Conservation (phyloP, 2,329 filamentous ascomycete species). For the Colletotrichum chlorophyti region DNA sequence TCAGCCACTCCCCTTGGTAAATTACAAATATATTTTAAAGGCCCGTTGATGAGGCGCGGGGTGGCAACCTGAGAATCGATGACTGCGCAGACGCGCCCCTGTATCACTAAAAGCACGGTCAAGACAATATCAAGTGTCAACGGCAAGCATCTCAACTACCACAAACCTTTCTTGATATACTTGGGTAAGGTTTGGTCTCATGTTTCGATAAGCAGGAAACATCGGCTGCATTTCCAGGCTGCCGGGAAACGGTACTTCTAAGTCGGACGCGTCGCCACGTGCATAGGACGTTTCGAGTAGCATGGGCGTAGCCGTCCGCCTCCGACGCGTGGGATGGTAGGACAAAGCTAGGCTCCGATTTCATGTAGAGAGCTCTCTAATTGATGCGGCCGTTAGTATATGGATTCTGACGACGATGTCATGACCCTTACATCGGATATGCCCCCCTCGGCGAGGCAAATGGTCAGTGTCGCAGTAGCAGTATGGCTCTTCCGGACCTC, state of each 20-base stretch:
- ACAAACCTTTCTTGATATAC: background rate
- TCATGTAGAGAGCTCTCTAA: background rate
- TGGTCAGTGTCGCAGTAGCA: conserved; percentile 4
- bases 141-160: background rate
- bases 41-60: background rate
- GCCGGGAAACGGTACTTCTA: conserved; percentile 4
- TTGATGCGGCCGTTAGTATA: conserved; percentile 2
- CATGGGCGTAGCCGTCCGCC: background rate
- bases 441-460: conserved; percentile 16
- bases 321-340: background rate
- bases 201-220: conserved; percentile 9
- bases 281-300: conserved; percentile 1
- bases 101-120: conserved; percentile 3
- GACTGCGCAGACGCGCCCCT: conserved; percentile 4
- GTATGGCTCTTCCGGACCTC: conserved; percentile 4
- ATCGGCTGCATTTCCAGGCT: conserved; percentile 13
- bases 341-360: background rate
- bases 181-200: conserved; percentile 15
- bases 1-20: background rate
- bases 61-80: conserved; percentile 15
- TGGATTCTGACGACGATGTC: conserved; percentile 11
- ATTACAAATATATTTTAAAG: background rate
- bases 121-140: conserved; percentile 9
- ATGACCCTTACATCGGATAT: background rate
- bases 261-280: conserved; percentile 11